Base-by-base conservation (phyloP, 805 yeast genomes). In the Vanderwaltozyma yarrowii region DNA sequence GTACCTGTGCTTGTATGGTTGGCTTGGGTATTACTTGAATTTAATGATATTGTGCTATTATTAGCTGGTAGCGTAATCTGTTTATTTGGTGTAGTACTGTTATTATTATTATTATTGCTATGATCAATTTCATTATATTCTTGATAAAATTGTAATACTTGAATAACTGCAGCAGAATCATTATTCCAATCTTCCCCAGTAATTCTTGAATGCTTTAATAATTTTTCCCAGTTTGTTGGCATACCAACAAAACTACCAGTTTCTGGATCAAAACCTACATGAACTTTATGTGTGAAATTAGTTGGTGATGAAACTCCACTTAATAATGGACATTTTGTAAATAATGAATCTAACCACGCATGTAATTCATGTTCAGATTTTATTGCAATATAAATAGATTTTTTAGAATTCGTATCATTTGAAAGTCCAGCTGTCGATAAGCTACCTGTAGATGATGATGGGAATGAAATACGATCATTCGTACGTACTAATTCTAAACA, bases 131-230 rank as follows among this genome's bases (percentile, higher is more conserved):
- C 62, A 42, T 56, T 60, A 38, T 60, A 68, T 45, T 66, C 70
- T 42, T 66, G 71, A 42, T 85, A 85, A 54, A 86, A 86, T 37
- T 84, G 88, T 38, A 86, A 78, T 26, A 85, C 94, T 54, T 86
- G 94, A 64, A 83, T 82, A 16, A 92, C 96, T 0, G 96, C 97
- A 52, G 85, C 88, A 0, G 98, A 96, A 58, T 92, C 88, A 46
- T 82, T 84, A 52, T 81, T 77, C 73, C 88, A 92, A 54, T 92
- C 99, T 49, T 80, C 89, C 42, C 78, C 79, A 3, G 96, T 83
- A 46, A 92, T 87, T 39, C 95, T 89, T 39, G 92, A 83, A 17
- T 87, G 87, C 34, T 80, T 74, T 33, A 92, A 70, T 32, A 88
- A 67, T 47, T 78, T 73, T 46, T 86, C 89, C 98, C 98, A 92